Conservation (phyloP, 345 rosid species). For the Anastatica hierochuntica region DNA sequence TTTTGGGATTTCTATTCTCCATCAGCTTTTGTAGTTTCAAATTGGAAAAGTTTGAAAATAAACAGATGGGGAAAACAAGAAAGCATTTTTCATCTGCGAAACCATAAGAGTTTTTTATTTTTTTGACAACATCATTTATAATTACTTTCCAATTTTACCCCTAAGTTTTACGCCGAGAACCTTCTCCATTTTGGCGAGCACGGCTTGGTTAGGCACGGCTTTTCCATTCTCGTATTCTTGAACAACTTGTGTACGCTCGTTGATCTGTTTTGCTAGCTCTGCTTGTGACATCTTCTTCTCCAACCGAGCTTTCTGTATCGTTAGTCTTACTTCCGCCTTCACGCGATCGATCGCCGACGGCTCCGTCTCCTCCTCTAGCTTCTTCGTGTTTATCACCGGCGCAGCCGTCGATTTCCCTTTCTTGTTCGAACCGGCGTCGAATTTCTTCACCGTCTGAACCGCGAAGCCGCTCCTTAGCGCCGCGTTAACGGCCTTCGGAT, state of each 20-base stretch:
- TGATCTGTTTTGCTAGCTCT: conserved; percentile 67
- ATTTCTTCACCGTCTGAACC: conserved; percentile 57
- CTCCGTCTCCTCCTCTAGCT: conserved; percentile 59
- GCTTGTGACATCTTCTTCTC: conserved; percentile 80
- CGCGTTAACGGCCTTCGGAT: conserved; percentile 65
- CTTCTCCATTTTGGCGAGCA: conserved; percentile 76
- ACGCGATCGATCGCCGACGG: conserved; percentile 54
- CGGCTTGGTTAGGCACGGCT: conserved; percentile 63
- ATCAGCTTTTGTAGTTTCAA: too few species aligned
- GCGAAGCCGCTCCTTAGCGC: conserved; percentile 51
- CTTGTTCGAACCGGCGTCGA: conserved; percentile 61
- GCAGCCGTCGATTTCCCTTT: conserved; percentile 32
- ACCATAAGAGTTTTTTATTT: too few species aligned
- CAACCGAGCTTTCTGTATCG: conserved; percentile 57
- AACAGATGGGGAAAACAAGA: too few species aligned
- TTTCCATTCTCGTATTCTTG: conserved; percentile 87
- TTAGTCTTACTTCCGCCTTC: conserved; percentile 47
- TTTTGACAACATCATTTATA: not conserved
- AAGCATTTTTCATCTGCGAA: too few species aligned
- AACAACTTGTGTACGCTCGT: conserved; percentile 67
- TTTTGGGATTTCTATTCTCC: too few species aligned
- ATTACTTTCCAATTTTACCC: conserved; percentile 41
- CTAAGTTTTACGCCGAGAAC: conserved; percentile 69
- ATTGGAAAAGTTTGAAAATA: too few species aligned
- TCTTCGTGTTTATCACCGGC: conserved; percentile 38